Percentiles rank a stretch among this genome's conserved stretches.
These are phyloP conservation scores for Ophiostoma sp. DNA, from an alignment of 2,329 filamentous ascomycete genomes.

Conservation along the genomic window DNA sequence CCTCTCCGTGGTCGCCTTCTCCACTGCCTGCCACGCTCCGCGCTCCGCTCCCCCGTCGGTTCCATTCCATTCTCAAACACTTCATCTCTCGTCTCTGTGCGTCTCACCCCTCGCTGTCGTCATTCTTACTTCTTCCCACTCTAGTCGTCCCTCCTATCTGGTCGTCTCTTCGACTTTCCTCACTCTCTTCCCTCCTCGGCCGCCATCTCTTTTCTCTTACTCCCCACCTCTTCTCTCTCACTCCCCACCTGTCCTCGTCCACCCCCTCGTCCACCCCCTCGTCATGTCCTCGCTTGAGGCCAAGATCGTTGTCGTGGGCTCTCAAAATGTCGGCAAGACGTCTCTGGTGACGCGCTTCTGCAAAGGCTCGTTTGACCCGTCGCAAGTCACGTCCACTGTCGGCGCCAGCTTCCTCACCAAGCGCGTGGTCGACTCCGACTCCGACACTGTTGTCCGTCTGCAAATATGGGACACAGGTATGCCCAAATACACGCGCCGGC, in stretches of 20 bases:
- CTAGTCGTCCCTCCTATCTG: not conserved
- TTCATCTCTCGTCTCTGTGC: not conserved
- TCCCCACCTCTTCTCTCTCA: not conserved
- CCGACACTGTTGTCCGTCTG: too few relatives aligned
- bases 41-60: slow-evolving; percentile 12
- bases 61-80: slow-evolving; percentile 17
- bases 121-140: slow-evolving; percentile 6
- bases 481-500: too few relatives aligned
- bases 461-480: too few relatives aligned
- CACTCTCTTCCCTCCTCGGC: not conserved
- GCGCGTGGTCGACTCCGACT: slow-evolving; percentile 70
- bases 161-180: not conserved
- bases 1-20: slow-evolving; percentile 11
- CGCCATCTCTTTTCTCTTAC: not conserved
- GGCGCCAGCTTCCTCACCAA: slow-evolving; percentile 77
- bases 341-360: slow-evolving; percentile 71
- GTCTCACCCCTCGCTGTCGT: slow-evolving; percentile 2
- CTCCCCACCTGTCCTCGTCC: not conserved
- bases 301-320: slow-evolving; percentile 75
- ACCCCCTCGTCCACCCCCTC: not conserved
- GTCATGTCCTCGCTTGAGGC: slow-evolving; percentile 63
- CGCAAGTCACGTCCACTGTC: slow-evolving; percentile 63
- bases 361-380: slow-evolving; percentile 63
- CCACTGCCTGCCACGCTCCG: slow-evolving; percentile 11
- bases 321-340: slow-evolving; percentile 75